These are phyloP conservation scores for Tylopilus rubrobrunneus DNA, from an alignment of 768 basidiomycete genomes.

Conservation along the genomic window DNA sequence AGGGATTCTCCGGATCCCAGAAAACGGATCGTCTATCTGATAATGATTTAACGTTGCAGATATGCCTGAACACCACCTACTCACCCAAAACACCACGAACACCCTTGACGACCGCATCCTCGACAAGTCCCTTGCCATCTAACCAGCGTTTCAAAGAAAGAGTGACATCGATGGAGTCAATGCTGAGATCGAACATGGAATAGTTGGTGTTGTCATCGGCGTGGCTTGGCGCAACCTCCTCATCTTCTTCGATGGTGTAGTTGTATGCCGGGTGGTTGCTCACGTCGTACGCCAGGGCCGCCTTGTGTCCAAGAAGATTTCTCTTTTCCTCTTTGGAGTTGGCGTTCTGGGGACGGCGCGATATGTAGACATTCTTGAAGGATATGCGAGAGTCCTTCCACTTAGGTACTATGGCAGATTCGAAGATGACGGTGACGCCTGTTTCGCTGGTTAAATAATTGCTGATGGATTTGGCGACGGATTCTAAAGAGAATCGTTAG, in stretches of 20 bases:
- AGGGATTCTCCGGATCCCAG: conserved; percentile 81
- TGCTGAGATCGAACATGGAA: conserved; percentile 88
- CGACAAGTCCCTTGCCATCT: conserved; percentile 90
- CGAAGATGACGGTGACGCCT: conserved; percentile 92
- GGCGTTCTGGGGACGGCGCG: conserved; percentile 57
- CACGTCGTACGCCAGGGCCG: conserved; percentile 71
- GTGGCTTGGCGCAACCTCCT: conserved; percentile 27
- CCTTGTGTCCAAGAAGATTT: conserved; percentile 41
- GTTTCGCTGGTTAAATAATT: conserved; percentile 92
- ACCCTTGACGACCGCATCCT: conserved; percentile 89
- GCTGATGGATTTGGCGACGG: conserved; percentile 83
- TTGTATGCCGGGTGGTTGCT: conserved; percentile 73
- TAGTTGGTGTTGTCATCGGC: conserved; percentile 64
- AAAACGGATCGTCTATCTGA: conserved; percentile 82
- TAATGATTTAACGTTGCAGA: neutral
- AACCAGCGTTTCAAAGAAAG: conserved; percentile 89
- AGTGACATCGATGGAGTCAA: conserved; percentile 95
- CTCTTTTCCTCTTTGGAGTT: conserved; percentile 14
- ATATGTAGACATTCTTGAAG: conserved; percentile 95
- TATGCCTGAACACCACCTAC: conserved; percentile 18
- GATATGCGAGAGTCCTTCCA: conserved; percentile 96
- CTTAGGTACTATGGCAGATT: conserved; percentile 96
- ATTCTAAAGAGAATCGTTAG: conserved; percentile 45
- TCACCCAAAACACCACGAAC: conserved; percentile 89
- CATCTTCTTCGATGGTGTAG: conserved; percentile 58